Percentiles rank a stretch among this genome's conserved stretches.
These are phyloP conservation scores for Trichoderma gracile DNA, from an alignment of 2,329 filamentous ascomycete species.

Conservation along the genomic window DNA sequence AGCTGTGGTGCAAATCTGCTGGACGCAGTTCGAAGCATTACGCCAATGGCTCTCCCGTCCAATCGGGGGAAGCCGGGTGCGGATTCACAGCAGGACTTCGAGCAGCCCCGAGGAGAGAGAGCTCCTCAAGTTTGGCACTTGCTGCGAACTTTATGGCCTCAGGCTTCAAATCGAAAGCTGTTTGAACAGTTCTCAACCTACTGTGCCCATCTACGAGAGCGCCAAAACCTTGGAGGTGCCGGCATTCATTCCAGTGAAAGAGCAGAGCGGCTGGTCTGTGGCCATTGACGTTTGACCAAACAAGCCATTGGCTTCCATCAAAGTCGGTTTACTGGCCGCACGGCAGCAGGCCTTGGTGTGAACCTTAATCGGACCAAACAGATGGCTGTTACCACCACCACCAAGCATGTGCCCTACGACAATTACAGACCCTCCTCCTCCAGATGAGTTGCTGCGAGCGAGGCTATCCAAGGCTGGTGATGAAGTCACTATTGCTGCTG, in stretches of 20 bases:
- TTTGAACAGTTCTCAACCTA: neutral
- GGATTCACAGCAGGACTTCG: slow-evolving; percentile 26
- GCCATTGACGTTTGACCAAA: slow-evolving; percentile 18
- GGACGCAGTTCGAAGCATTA: slow-evolving; percentile 27
- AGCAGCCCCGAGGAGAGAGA: slow-evolving; percentile 6
- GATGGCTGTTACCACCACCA: neutral
- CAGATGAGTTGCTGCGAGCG: neutral
- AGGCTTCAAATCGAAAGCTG: slow-evolving; percentile 31
- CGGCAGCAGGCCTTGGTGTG: slow-evolving; percentile 11
- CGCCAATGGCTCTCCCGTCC: slow-evolving; percentile 36
- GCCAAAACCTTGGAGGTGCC: neutral
- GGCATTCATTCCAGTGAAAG: slow-evolving; percentile 23
- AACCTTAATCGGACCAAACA: slow-evolving; percentile 18
- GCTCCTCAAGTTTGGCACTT: slow-evolving; percentile 32
- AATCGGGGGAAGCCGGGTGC: slow-evolving; percentile 42
- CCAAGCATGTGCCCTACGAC: neutral
- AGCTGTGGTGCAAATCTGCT: slow-evolving; percentile 35
- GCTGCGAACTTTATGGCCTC: slow-evolving; percentile 34
- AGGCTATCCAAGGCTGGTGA: neutral
- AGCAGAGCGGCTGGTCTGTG: slow-evolving; percentile 7
- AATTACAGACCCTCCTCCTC: neutral
- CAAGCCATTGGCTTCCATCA: slow-evolving; percentile 5
- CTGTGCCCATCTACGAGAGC: neutral
- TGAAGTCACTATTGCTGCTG: neutral
- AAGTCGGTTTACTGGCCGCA: neutral